Base-by-base conservation (phyloP, 257 asterid genomes). In the Coffea eugenioides region DNA sequence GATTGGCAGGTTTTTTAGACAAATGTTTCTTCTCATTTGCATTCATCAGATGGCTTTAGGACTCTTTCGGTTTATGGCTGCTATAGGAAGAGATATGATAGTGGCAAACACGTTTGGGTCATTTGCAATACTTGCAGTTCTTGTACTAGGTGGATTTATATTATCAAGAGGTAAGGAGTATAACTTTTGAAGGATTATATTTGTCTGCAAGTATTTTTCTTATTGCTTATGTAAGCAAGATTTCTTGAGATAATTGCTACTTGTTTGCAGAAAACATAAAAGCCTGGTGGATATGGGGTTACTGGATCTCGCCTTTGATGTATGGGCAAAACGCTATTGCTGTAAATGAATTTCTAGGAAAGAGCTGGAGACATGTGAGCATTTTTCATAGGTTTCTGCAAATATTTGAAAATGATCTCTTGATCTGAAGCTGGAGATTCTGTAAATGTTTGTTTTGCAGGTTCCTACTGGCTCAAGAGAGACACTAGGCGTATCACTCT, bases 281-380 rank as follows among this genome's bases (percentile, higher is more conserved):
- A 52, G 59, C 13, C 5, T 52, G 59, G 59, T 52, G 59, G 59
- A 52, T 52, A 52, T 52, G 59, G 62, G 7, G 62, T 56, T 95
- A 91, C 87, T 95, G 98, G 98, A 46, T 89, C 80, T 95, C 98
- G 57, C 99, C 99, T 8, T 83, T 95, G 95, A 95, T 91, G 95
- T 95, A 93, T 85, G 97, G 92, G 62, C 98, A 93, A 80, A 93
- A 88, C 85, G 97, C 99, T 45, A 89, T 92, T 86, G 87, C 93
- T 15, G 98, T 93, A 15, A 95, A 95, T 79, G 99, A 95, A 84
- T 92, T 95, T 81, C 93, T 89, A 0, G 97, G 98, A 57, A 89
- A 86, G 74, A 90, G 97, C 45, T 95, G 99, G 99, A 89, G 87
- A 56, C 41, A 70, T 39, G 86, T 83, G 76, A 83, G 86, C 18